phyloP scores from a whole-genome alignment of 2,329 filamentous ascomycete genomes.

The Magnaporthiopsis poae region DNA sequence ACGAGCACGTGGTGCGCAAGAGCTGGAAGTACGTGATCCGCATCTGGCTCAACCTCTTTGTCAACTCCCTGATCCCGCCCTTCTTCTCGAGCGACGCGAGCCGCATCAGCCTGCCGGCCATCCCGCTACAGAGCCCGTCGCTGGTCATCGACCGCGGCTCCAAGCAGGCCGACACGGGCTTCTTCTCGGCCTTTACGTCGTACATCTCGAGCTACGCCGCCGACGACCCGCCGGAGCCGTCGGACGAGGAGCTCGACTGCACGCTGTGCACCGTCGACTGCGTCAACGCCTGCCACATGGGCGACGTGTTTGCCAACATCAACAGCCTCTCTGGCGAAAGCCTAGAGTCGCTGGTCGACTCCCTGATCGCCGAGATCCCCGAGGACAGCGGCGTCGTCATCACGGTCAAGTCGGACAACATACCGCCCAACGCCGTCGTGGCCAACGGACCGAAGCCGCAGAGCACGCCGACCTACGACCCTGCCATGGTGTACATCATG shows the following conservation, averaged over 20 bases:
- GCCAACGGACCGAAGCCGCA: slow-evolving; percentile 48
- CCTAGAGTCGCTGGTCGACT: slow-evolving; percentile 48
- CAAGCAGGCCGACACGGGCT: slow-evolving; percentile 66
- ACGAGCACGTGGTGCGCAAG: slow-evolving; percentile 63
- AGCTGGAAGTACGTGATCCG: slow-evolving; percentile 79
- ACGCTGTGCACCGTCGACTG: slow-evolving; percentile 91
- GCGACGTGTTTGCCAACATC: slow-evolving; percentile 73
- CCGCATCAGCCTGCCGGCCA: slow-evolving; percentile 62
- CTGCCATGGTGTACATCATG: slow-evolving; percentile 77
- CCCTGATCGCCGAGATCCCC: slow-evolving; percentile 73
- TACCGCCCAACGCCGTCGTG: slow-evolving; percentile 43
- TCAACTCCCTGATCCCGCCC: slow-evolving; percentile 82
- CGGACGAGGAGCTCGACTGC: slow-evolving; percentile 91
- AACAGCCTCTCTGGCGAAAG: slow-evolving; percentile 33
- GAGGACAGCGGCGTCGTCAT: slow-evolving; percentile 70
- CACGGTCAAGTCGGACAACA: slow-evolving; percentile 76
- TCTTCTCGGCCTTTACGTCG: slow-evolving; percentile 88
- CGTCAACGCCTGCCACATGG: slow-evolving; percentile 78
- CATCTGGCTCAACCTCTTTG: slow-evolving; percentile 90
- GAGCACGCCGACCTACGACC: slow-evolving; percentile 64
- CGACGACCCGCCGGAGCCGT: slow-evolving; percentile 93
- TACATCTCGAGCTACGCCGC: slow-evolving; percentile 99
- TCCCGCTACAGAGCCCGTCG: slow-evolving; percentile 81
- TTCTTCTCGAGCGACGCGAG: slow-evolving; percentile 58
- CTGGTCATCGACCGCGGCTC: slow-evolving; percentile 84